These are phyloP conservation scores for Panicum miliaceum DNA, from an alignment of 176 grass and related monocot species.

Conservation along the genomic window DNA sequence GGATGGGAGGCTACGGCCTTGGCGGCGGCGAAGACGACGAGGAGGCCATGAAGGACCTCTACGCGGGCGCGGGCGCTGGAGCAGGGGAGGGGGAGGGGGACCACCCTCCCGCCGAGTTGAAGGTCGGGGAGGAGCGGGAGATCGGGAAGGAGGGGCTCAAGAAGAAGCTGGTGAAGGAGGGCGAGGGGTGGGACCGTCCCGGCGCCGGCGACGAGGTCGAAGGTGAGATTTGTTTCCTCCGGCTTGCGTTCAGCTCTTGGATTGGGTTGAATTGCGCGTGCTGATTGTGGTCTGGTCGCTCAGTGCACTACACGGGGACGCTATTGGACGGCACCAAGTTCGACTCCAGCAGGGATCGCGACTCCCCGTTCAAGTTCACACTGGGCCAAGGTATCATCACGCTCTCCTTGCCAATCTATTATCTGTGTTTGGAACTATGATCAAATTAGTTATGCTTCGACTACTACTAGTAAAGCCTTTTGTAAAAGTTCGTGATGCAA, in stretches of 20 bases:
- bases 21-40: constrained; percentile 47
- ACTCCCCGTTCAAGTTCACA: constrained; percentile 69
- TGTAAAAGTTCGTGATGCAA: neutral
- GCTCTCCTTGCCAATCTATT: neutral
- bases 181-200: constrained; percentile 55
- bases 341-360: constrained; percentile 79
- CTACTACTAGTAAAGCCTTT: neutral
- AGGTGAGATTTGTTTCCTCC: constrained; percentile 47
- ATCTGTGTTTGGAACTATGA: neutral
- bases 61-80: neutral
- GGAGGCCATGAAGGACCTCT: too few relatives aligned
- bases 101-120: constrained; percentile 33
- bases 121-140: constrained; percentile 69
- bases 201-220: constrained; percentile 73
- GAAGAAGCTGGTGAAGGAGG: constrained; percentile 79
- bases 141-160: constrained; percentile 74
- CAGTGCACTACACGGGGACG: constrained; percentile 93
- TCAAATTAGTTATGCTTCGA: neutral
- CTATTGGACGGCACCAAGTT: constrained; percentile 79
- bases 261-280: neutral
- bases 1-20: constrained; percentile 43
- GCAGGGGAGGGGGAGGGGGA: constrained; percentile 40
- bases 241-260: neutral
- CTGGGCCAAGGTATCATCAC: constrained; percentile 68
- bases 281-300: neutral